These are phyloP conservation scores for Sphagnum magellanicum DNA, from an alignment of 228 moss, liverwort and hornwort genomes.

Conservation along the genomic window DNA sequence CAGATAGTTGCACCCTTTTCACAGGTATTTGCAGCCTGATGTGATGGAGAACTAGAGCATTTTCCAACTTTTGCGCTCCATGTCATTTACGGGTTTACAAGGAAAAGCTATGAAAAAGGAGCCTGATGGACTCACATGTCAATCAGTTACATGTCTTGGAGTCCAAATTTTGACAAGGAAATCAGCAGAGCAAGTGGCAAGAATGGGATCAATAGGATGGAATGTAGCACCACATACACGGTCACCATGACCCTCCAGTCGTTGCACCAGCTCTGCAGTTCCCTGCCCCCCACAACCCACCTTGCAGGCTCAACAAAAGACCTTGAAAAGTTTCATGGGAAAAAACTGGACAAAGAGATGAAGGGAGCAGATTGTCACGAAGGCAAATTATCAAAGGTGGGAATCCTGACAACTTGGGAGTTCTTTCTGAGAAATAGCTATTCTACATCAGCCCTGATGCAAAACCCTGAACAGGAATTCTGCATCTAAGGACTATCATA, in stretches of 20 bases:
- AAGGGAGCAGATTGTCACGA: conserved; percentile 1
- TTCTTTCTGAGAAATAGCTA: too few species aligned
- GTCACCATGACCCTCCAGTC: conserved; percentile 80
- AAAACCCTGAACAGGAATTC: too few species aligned
- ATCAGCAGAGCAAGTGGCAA: conserved; percentile 82
- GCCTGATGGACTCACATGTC: too few species aligned
- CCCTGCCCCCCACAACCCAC: conserved; percentile 39
- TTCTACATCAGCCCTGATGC: too few species aligned
- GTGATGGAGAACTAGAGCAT: too few species aligned
- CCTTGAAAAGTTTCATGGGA: not conserved
- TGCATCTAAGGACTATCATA: too few species aligned
- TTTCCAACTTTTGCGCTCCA: too few species aligned
- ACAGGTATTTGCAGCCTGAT: too few species aligned
- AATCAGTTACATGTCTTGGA: conserved; percentile 45
- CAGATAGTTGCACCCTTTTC: too few species aligned
- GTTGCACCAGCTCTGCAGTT: conserved; percentile 79
- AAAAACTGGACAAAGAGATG: not conserved
- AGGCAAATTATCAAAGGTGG: not conserved
- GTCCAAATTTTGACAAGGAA: conserved; percentile 74
- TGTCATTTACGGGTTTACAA: too few species aligned
- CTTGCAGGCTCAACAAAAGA: not conserved
- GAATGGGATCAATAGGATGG: conserved; percentile 67
- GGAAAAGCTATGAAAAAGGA: too few species aligned
- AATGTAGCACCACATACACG: conserved; percentile 81
- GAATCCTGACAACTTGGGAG: too few species aligned